Evolutionary conservation across 2,329 filamentous ascomycete species (phyloP).

Genomic region (Pseudogymnoascus sp.): DNA sequence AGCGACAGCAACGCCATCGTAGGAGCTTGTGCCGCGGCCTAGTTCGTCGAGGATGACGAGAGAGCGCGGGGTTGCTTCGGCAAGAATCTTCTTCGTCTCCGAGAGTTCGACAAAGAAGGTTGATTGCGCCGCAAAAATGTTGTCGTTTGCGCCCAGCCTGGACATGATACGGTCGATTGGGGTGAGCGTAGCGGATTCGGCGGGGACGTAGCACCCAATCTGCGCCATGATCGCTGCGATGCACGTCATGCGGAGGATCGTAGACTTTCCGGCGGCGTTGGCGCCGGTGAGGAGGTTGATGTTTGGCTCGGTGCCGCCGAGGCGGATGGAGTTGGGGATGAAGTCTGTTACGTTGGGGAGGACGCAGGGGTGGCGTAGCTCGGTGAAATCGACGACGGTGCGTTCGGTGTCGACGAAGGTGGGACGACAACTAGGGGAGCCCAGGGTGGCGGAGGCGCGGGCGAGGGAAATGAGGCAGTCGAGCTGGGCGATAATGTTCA

Average conservation of each 20-base stretch:
- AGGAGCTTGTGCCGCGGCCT: slow-evolving; percentile 86
- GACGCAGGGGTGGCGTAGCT: slow-evolving; percentile 93
- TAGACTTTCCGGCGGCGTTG: slow-evolving; percentile 96
- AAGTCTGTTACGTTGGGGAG: slow-evolving; percentile 82
- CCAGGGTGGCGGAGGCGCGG: slow-evolving; percentile 74
- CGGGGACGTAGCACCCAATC: slow-evolving; percentile 87
- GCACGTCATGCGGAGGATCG: slow-evolving; percentile 91
- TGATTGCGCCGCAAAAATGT: slow-evolving; percentile 94
- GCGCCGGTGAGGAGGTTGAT: slow-evolving; percentile 90
- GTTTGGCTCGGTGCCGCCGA: slow-evolving; percentile 73
- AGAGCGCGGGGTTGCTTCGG: slow-evolving; percentile 86
- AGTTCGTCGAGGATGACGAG: slow-evolving; percentile 96
- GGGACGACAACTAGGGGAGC: slow-evolving; percentile 80
- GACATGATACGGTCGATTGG: slow-evolving; percentile 98
- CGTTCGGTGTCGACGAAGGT: slow-evolving; percentile 77
- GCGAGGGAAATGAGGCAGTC: slow-evolving; percentile 92
- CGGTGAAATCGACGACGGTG: slow-evolving; percentile 82
- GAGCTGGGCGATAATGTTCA: slow-evolving; percentile 81
- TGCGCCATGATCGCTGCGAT: slow-evolving; percentile 96
- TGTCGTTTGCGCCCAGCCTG: slow-evolving; percentile 92
- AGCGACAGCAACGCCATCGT: slow-evolving; percentile 92
- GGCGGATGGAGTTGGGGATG: slow-evolving; percentile 85
- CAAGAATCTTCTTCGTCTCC: slow-evolving; percentile 95
- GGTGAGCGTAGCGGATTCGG: slow-evolving; percentile 70
- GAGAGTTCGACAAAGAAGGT: slow-evolving; percentile 98